Evolutionary conservation across 495 filamentous ascomycete species (phyloP).

Genomic region (Annulohypoxylon stygium): DNA sequence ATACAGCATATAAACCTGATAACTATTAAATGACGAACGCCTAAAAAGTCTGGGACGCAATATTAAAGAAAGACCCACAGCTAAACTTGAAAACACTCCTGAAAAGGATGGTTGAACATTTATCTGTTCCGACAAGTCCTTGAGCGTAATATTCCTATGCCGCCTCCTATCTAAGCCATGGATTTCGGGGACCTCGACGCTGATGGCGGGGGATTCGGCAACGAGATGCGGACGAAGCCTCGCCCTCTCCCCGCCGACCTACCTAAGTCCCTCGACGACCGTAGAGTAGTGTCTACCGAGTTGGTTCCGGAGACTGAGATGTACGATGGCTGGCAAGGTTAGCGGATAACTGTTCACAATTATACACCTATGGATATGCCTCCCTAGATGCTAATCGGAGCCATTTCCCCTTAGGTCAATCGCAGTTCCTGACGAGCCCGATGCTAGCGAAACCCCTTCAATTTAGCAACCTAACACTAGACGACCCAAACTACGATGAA

Average conservation of each 20-base stretch:
- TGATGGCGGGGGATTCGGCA: constrained; percentile 64
- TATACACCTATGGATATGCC: no score
- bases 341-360: constrained; percentile 37
- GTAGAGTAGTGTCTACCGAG: constrained; percentile 69
- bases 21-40: constrained; percentile 42
- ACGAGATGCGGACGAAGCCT: constrained; percentile 50
- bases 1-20: constrained; percentile 18
- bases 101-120: constrained; percentile 41
- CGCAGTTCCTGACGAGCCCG: constrained; percentile 90
- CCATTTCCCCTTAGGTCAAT: constrained; percentile 75
- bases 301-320: constrained; percentile 88
- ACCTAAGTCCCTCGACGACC: constrained; percentile 90
- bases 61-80: constrained; percentile 41
- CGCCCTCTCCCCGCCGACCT: constrained; percentile 84
- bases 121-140: constrained; percentile 33
- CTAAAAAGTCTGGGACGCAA: constrained; percentile 33
- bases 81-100: constrained; percentile 28
- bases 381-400: constrained; percentile 40
- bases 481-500: constrained; percentile 78
- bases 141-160: constrained; percentile 49
- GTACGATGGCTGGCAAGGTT: constrained; percentile 99
- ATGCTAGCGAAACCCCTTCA: constrained; percentile 83
- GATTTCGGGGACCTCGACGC: constrained; percentile 63
- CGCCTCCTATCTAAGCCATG: constrained; percentile 59
- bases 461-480: constrained; percentile 83